phyloP scores from a whole-genome alignment of 352 stramenopile genomes.

The Globisporangium apiculatum region DNA sequence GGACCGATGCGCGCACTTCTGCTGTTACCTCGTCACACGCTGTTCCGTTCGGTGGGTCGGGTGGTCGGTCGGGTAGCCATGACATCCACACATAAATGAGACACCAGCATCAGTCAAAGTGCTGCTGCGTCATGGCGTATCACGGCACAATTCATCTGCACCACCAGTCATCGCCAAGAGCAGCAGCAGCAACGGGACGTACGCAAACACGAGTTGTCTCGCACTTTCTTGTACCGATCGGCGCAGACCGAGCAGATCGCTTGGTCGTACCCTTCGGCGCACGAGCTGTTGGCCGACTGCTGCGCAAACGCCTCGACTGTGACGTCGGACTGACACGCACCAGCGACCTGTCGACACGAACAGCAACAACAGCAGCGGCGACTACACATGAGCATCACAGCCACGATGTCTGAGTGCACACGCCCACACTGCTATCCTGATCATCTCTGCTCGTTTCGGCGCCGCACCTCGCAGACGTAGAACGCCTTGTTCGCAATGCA shows the following conservation, averaged over 20 bases:
- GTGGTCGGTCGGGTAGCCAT: background rate
- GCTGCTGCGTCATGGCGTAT: background rate
- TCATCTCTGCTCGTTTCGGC: background rate
- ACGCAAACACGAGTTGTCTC: slow-evolving; percentile 52
- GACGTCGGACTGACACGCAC: slow-evolving; percentile 42
- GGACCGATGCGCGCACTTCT: slow-evolving; percentile 37
- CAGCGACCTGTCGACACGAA: slow-evolving; percentile 18
- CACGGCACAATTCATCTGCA: too few relatives aligned
- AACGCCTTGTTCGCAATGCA: slow-evolving; percentile 48
- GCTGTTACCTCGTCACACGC: slow-evolving; percentile 47
- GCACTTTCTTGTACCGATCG: slow-evolving; percentile 40
- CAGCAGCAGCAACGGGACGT: slow-evolving; percentile 13
- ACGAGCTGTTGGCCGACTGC: slow-evolving; percentile 23
- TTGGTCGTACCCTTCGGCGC: slow-evolving; percentile 41
- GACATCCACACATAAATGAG: background rate
- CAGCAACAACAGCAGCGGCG: background rate
- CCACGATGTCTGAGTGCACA: background rate
- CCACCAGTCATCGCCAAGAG: background rate
- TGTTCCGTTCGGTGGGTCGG: slow-evolving; percentile 3
- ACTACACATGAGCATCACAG: background rate
- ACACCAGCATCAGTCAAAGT: background rate
- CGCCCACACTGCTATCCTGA: too few relatives aligned
- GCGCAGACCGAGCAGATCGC: slow-evolving; percentile 66
- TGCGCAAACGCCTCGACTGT: slow-evolving; percentile 23
- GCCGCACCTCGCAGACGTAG: slow-evolving; percentile 53